Base-by-base conservation (phyloP, 306 rosid genomes). In the Begonia peltatifolia region DNA sequence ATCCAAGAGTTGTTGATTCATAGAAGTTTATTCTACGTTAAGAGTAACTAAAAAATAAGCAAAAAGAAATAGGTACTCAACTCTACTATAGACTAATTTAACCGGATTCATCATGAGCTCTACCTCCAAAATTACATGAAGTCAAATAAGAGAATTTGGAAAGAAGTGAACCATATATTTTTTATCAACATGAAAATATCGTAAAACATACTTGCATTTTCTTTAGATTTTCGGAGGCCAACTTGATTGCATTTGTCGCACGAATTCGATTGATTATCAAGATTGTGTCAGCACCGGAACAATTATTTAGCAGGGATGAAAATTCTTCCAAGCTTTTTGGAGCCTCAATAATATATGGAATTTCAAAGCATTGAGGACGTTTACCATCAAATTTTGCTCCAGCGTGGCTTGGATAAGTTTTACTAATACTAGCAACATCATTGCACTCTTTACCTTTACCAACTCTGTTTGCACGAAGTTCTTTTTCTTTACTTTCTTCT, bases 341-440 rank as follows among this genome's bases (percentile, higher is more conserved):
- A 67, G 99, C 95, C 77, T 90, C 76, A 55, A 90, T 86, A 61
- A 90, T 71, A 73, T 67, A 90, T 35, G 99, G 95, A 47, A 90
- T 71, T 60, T 86, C 86, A 17, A 62, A 54, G 59, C 59, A 68
- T 62, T 58, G 69, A 17, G 74, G 58, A 49, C 48, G 64, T 69
- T 73, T 78, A 20, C 46, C 50, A 49, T 61, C 69, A 65, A 15
- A 62, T 68, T 79, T 76, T 17, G 68, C 58, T 61, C 65, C 76
- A 12, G 22, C 65, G 55, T 63, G 56, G 66, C 65, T 69, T 62
- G 47, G 58, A 50, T 53, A 64, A 51, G 43, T 59, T 66, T 76
- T 81, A 47, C 56, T 55, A 51, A 52, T 67, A 61, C 63, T 68
- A 60, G 69, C 54, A 63, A 47, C 58, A 36, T 53, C 60, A 14